Base-by-base conservation (phyloP, 2,329 filamentous ascomycete species). In the Colletotrichum zoysiae region DNA sequence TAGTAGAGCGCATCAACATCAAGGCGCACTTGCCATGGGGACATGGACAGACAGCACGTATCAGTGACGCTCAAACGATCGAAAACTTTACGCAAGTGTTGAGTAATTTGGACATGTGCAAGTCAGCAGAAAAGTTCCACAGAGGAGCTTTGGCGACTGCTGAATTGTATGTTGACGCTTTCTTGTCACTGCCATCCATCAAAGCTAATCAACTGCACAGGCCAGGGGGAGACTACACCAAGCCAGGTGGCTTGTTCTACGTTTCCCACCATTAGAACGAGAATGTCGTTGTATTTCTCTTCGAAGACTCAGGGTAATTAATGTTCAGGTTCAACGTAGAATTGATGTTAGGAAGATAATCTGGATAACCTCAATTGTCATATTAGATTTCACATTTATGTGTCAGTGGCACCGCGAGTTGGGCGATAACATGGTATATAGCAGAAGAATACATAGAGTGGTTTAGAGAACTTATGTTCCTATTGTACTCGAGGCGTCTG, bases 1-100 rank as follows among this genome's bases (percentile, higher is more conserved):
- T 74, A 1, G 64, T 75, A 14, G 76, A 70, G 2, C 63, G 63
- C 20, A 61, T 70, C 48, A 63, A 67, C 42, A 57, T 67, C 50
- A 70, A 70, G 50, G 67, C 63, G 14, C 67, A 70, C 9, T 35
- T 67, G 23, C 67, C 67, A 1, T 70, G 67, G 67, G 26, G 26
- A 30, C 26, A 30, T 30, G 63, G 63, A 3, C 67, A 67, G 50
- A 70, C 67, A 6, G 23, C 67, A n/a, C 40, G 64, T 23, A 70
- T 30, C 3, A 3, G 67, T 63, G 67, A 70, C 26, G 56, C 56
- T 18, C 67, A 67, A 50, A 67, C 63, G 3, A 57, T 70, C n/a
- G 48, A 57, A 33, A 70, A 67, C 57, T 70, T 70, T 38, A 42
- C 64, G 23, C 67, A 57, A 38, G 57, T 48, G 1, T 48, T 70